These are phyloP conservation scores for Teratosphaeria zuluensis DNA, from an alignment of 2,329 filamentous ascomycete genomes.

Conservation along the genomic window DNA sequence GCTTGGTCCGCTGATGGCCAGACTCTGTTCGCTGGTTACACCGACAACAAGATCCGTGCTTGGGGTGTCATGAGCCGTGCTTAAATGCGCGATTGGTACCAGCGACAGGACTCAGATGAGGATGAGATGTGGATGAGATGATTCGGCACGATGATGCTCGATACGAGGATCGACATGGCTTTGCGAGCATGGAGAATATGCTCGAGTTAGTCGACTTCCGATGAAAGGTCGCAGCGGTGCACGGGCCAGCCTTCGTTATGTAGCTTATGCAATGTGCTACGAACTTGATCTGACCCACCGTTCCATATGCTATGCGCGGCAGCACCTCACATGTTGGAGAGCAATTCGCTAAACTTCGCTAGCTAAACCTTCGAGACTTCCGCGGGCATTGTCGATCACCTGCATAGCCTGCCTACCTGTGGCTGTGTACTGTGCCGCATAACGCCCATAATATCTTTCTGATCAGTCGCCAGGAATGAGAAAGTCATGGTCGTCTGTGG, in stretches of 20 bases:
- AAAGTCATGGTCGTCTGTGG: too few species aligned
- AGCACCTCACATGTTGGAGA: neutral
- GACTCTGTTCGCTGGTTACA: constrained; percentile 99
- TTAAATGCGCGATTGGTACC: constrained; percentile 16
- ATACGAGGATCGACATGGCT: constrained; percentile 24
- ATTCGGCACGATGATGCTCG: constrained; percentile 27
- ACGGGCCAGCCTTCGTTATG: constrained; percentile 12
- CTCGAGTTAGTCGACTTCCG: constrained; percentile 20
- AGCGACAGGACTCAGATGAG: neutral
- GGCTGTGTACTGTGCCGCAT: too few species aligned
- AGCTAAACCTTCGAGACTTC: neutral
- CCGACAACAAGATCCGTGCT: constrained; percentile 96
- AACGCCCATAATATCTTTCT: too few species aligned
- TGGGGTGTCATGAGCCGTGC: constrained; percentile 95
- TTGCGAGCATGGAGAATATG: constrained; percentile 12
- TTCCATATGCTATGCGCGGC: neutral
- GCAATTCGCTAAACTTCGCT: neutral
- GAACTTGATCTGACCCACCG: neutral
- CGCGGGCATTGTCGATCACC: too few species aligned
- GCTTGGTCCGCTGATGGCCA: constrained; percentile 98
- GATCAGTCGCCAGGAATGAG: too few species aligned
- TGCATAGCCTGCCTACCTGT: too few species aligned
- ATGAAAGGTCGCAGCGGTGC: constrained; percentile 29
- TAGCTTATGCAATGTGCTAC: neutral
- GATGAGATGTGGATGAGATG: constrained; percentile 6